Percentiles rank a stretch among this genome's conserved stretches.
phyloP scores from a whole-genome alignment of 106 monocot species.

The Posidonia australis region DNA sequence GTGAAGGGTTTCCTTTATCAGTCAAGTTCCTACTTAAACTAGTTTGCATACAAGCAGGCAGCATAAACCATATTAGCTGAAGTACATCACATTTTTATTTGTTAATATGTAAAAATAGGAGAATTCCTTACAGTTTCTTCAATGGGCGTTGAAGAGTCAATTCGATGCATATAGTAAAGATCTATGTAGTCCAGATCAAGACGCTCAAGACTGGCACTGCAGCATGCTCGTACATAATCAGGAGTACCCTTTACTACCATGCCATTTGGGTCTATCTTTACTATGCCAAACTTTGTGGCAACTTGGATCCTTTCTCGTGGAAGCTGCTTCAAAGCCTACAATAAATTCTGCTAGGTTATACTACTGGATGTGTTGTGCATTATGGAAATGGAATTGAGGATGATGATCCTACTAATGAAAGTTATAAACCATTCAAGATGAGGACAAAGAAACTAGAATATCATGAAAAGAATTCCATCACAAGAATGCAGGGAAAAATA shows the following conservation, averaged over 20 bases:
- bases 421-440: too few relatives aligned
- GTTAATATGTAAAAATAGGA: neutral
- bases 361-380: neutral
- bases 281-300: constrained; percentile 27
- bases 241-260: constrained; percentile 13
- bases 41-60: too few relatives aligned
- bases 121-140: constrained; percentile 58
- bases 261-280: constrained; percentile 4
- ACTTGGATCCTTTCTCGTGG: constrained; percentile 26
- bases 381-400: neutral
- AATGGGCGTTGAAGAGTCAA: constrained; percentile 62
- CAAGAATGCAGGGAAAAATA: too few relatives aligned
- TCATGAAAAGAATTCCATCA: too few relatives aligned
- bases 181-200: constrained; percentile 83
- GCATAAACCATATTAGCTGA: too few relatives aligned
- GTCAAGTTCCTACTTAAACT: too few relatives aligned
- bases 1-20: neutral
- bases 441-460: too few relatives aligned
- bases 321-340: constrained; percentile 23
- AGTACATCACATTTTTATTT: too few relatives aligned
- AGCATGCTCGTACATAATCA: constrained; percentile 36
- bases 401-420: too few relatives aligned
- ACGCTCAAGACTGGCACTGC: constrained; percentile 64
- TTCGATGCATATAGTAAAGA: constrained; percentile 71
- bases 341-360: neutral